A percentile compares a stretch with the other conserved stretches of the same genome.
Evolutionary conservation across 495 filamentous ascomycete species (phyloP).

Genomic region (Daldinia bambusicola): DNA sequence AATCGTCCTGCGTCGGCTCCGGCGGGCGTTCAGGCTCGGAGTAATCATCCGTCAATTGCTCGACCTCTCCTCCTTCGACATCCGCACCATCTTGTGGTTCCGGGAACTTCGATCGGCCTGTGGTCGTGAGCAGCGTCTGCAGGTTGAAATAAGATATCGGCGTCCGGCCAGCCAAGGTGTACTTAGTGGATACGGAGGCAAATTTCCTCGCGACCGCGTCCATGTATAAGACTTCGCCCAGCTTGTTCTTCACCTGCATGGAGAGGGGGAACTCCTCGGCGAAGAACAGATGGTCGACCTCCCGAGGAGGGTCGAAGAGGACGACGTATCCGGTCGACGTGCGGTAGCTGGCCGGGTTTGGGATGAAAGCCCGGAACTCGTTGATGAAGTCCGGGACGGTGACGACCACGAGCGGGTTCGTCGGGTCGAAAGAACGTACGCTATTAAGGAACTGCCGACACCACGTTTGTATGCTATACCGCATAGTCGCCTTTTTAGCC

Average conservation of each 20-base stretch:
- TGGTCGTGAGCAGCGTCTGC: constrained; percentile 22
- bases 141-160: constrained; percentile 23
- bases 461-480: constrained; percentile 42
- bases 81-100: not conserved
- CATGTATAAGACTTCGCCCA: constrained; percentile 4
- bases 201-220: not conserved
- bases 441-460: constrained; percentile 37
- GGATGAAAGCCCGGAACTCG: constrained; percentile 63
- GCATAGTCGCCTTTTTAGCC: constrained; percentile 41
- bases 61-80: not conserved
- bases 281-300: not conserved
- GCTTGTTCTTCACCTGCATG: constrained; percentile 22
- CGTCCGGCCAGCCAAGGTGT: constrained; percentile 34
- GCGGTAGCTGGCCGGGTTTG: constrained; percentile 47
- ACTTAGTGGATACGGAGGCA: not conserved
- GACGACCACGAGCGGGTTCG: constrained; percentile 27
- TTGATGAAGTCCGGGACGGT: constrained; percentile 57
- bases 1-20: not conserved
- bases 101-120: not conserved
- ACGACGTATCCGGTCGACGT: constrained; percentile 47
- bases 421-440: constrained; percentile 17
- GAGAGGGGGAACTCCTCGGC: not conserved
- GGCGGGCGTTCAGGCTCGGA: not conserved
- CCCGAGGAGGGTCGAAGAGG: constrained; percentile 28
- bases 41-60: not conserved